Base-by-base conservation (phyloP, 257 asterid genomes). In the Nicotiana sylvestris region DNA sequence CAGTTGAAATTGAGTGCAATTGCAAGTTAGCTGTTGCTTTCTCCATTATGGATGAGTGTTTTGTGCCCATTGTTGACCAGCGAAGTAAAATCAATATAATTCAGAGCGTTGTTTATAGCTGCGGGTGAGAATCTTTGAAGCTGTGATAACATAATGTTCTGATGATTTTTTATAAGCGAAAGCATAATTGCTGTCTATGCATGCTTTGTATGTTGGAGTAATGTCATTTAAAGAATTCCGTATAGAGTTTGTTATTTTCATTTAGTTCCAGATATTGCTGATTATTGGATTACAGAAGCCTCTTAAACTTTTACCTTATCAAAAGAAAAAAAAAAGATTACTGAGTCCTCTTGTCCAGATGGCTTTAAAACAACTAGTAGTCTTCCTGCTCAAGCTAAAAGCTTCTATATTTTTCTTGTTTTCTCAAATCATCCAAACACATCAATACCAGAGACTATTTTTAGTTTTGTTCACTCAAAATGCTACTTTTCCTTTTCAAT, bases 11-110 rank as follows among this genome's bases (percentile, higher is more conserved):
- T 4, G 86, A 76, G 61, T 70, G 85, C 82, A 87, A 87, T 65
- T 85, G 84, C 62, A 87, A 85, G 56, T 82, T 85, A 66, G 90
- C 87, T 27, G 78, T 85, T 39, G 88, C 88, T 25, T 70, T 78
- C 66, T 85, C 90, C 16, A 32, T 85, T 62, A 81, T 87, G 82
- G 82, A 87, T 30, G 90, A 87, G 84, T 87, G 90, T 81, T 87
- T 87, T 72, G 65, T 66, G 39, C 90, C 90, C 9, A 78, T 87
- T 43, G 81, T 55, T 65, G 90, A 87, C 64, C 37, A 27, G 69
- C 83, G 90, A 80, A 87, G 90, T 80, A 81, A 60, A 64, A 85
- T 69, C 32, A 81, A 69, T 78, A 6, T 88, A 85, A 69, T 88
- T 70, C 83, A 82, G 15, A 86, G 82, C n/a, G 87, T 88, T 16